Percentiles rank a stretch among this genome's conserved stretches.
Conservation (phyloP, 495 filamentous ascomycete species). For the Penicillium pancosmium region DNA sequence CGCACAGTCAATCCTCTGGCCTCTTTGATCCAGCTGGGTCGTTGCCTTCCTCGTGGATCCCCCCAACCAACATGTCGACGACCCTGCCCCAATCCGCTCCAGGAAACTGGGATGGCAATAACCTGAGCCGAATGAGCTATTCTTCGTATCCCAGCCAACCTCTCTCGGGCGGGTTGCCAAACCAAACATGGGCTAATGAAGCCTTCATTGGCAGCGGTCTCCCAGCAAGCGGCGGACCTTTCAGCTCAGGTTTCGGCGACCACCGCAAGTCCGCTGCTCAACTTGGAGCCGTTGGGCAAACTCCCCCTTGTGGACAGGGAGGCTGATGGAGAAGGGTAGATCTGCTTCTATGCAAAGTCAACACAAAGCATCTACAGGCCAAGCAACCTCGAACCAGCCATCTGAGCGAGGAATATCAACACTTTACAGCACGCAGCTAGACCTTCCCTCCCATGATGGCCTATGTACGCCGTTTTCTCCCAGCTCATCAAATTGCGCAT, state of each 20-base stretch:
- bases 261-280: constrained; percentile 37
- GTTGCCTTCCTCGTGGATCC: constrained; percentile 32
- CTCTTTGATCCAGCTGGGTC: constrained; percentile 26
- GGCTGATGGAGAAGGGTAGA: constrained; percentile 36
- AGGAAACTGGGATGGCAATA: constrained; percentile 33
- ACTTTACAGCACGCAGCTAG: neutral
- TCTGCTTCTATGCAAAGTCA: constrained; percentile 4
- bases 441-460: neutral
- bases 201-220: constrained; percentile 46
- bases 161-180: constrained; percentile 32
- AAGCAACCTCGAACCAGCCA: neutral
- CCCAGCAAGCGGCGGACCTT: constrained; percentile 28
- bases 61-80: constrained; percentile 24
- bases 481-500: neutral
- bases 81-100: constrained; percentile 21
- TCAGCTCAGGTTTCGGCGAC: constrained; percentile 28
- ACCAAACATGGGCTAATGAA: constrained; percentile 45
- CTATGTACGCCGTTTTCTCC: neutral
- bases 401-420: constrained; percentile 2
- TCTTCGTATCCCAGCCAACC: constrained; percentile 34
- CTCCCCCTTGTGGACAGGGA: constrained; percentile 51
- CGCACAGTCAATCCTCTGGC: constrained; percentile 30
- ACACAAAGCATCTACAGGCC: neutral
- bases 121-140: constrained; percentile 18
- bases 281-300: constrained; percentile 49